Percentiles rank a stretch among this genome's conserved stretches.
Evolutionary conservation across 2,329 filamentous ascomycete species (phyloP).

Genomic region (Proliferodiscus dingleyae): DNA sequence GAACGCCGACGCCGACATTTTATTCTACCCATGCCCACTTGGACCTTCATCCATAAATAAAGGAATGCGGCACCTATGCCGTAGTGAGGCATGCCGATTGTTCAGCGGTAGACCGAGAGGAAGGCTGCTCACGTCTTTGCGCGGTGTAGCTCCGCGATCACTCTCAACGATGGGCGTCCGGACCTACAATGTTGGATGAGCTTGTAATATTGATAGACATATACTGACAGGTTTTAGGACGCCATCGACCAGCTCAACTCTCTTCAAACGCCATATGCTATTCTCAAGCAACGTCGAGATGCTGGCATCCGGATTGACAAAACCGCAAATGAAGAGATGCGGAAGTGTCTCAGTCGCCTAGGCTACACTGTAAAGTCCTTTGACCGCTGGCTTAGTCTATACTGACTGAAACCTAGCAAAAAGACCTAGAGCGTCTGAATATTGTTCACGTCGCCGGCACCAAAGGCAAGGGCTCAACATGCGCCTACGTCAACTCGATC

Average conservation of each 20-base stretch:
- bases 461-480: constrained; percentile 73
- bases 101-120: no score
- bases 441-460: constrained; percentile 68
- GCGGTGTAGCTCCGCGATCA: no score
- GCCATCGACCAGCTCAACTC: constrained; percentile 83
- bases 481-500: constrained; percentile 61
- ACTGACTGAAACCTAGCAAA: constrained; percentile 14
- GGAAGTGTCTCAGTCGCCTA: constrained; percentile 68
- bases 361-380: constrained; percentile 59
- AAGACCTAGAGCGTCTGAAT: constrained; percentile 51
- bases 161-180: background rate
- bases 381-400: background rate
- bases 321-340: constrained; percentile 71
- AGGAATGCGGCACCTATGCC: no score
- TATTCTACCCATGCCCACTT: no score
- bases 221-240: constrained; percentile 54
- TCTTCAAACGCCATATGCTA: constrained; percentile 80
- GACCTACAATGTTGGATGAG: constrained; percentile 10
- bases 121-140: no score
- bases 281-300: constrained; percentile 73
- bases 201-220: constrained; percentile 4
- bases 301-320: constrained; percentile 68
- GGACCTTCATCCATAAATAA: no score
- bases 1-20: no score
- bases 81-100: no score